These are phyloP conservation scores for Bauhinia variegata DNA, from an alignment of 306 rosid species.

Conservation along the genomic window DNA sequence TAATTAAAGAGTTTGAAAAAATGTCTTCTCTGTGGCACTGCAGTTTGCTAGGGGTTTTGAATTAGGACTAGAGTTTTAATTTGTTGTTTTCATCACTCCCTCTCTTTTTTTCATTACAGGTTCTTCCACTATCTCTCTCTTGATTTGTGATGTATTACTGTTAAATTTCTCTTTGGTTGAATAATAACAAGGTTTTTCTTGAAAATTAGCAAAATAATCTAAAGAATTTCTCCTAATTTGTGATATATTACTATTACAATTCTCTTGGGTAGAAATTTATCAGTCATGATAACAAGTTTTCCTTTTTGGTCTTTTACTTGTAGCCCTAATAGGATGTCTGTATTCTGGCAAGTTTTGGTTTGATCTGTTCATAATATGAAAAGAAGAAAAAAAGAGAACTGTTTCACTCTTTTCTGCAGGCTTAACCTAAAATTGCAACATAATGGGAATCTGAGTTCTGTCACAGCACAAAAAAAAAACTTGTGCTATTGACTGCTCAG, in stretches of 20 bases:
- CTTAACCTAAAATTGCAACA: conserved; percentile 3
- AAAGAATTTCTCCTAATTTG: no score
- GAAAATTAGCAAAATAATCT: conserved; percentile 20
- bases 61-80: neutral
- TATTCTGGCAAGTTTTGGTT: neutral
- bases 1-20: no score
- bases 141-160: neutral
- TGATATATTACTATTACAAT: no score
- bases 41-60: neutral
- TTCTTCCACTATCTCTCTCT: neutral
- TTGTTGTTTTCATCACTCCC: no score
- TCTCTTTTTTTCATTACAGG: no score
- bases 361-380: neutral
- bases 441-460: conserved; percentile 5
- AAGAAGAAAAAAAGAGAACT: conserved; percentile 7
- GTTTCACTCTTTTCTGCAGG: conserved; percentile 8
- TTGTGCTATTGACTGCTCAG: neutral
- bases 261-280: neutral
- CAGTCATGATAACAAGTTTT: conserved; percentile 18
- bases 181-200: neutral
- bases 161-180: neutral
- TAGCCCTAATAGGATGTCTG: neutral
- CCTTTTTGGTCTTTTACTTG: no score
- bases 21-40: neutral
- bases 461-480: neutral